These are phyloP conservation scores for Flaveria ramosissima DNA, from an alignment of 129 eudicot species.

Conservation along the genomic window DNA sequence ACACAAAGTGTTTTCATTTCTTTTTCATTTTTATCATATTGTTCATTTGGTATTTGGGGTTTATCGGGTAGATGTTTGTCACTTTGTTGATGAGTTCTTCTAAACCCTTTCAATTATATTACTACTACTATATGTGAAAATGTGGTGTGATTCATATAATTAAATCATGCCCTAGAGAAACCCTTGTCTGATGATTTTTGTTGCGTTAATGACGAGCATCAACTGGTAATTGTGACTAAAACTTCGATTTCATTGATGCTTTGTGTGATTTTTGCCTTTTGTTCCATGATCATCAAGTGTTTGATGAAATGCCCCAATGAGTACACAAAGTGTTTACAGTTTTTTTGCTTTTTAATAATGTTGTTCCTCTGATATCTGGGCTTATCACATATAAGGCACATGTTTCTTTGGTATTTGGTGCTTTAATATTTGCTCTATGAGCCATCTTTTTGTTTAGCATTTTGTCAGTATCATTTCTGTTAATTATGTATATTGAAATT, in stretches of 20 bases:
- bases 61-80: background rate
- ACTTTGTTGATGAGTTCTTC: background rate
- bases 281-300: background rate
- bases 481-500: constrained; percentile 2
- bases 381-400: too few relatives aligned
- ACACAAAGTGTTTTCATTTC: background rate
- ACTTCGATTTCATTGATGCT: background rate
- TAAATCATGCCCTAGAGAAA: background rate
- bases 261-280: background rate
- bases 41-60: too few relatives aligned
- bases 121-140: background rate
- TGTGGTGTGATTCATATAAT: background rate
- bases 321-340: background rate
- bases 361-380: too few relatives aligned
- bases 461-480: background rate
- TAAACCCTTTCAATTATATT: background rate
- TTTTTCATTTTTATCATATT: background rate
- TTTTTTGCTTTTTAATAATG: background rate
- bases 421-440: background rate
- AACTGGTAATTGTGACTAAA: background rate
- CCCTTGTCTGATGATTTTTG: background rate
- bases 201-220: background rate
- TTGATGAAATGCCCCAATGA: constrained; percentile 12
- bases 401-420: too few relatives aligned
- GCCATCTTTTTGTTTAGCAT: background rate